Evolutionary conservation across 352 stramenopile genomes (phyloP), one percentile per base, ranked within the genome.

Genomic region (Pythium rhizo-oryzae): DNA sequence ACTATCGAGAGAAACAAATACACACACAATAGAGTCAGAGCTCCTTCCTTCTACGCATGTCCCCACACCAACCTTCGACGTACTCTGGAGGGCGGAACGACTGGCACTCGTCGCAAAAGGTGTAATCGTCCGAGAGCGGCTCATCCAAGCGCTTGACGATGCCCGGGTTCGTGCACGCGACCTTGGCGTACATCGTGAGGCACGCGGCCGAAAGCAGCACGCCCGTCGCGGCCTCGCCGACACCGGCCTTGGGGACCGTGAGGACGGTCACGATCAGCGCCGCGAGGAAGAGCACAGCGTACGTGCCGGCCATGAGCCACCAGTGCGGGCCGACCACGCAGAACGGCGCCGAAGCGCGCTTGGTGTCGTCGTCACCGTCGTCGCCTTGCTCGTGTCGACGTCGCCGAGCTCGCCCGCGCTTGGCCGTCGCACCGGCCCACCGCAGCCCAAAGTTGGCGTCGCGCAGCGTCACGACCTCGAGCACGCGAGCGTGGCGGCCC

Each of bases 291-390:
- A 92, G 82, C 15, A 85, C 73, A 1, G 70, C 79, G 69, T 85
- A 93, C 51, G 85, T 92, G 23, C 69, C 62, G 23, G 76, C 50
- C 78, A 95, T 89, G 62, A 93, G 69, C 68, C 84, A 86, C 85
- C 87, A 93, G 69, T 94, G 87, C 37, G 87, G 87, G 21, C 87
- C 87, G 25, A 94, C 73, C 46, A 91, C 74, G 55, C 85, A 93
- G 44, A 68, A 58, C 13, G 84, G 81, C n/a, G 70, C 55, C 12
- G 52, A 8, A 3, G n/a, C 25, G 7, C 18, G 25, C 28, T 53
- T 47, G 30, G 23, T 18, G 15, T 62, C 49, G 0, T n/a, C 28
- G 2, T n/a, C 28, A 11, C 30, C 49, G 4, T 57, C n/a, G 2
- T 47, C 16, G 8, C 59, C 53, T 12, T 65, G 13, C 30, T 23